Conservation (phyloP, 148 eudicot species). For the Bassia scoparia region DNA sequence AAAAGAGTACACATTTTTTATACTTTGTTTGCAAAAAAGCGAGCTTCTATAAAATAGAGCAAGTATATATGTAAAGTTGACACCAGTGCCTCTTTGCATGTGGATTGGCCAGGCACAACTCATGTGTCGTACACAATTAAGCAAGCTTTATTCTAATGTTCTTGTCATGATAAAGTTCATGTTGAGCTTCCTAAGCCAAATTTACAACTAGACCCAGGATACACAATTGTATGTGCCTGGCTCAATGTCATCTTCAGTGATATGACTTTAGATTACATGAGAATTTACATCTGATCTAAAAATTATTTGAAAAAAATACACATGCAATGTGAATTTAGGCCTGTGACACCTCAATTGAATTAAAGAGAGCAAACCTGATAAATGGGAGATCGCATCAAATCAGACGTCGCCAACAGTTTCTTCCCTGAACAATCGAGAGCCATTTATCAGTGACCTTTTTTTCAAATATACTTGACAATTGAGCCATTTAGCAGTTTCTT, state of each 20-base stretch:
- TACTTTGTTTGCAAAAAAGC: background rate
- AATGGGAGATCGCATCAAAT: slow-evolving; percentile 79
- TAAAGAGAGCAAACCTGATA: slow-evolving; percentile 52
- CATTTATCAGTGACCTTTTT: too few relatives aligned
- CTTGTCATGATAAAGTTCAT: background rate
- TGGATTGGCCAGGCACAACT: background rate
- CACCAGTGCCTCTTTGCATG: background rate
- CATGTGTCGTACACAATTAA: background rate
- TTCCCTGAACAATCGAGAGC: slow-evolving; percentile 79
- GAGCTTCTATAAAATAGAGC: background rate
- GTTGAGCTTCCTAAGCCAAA: background rate
- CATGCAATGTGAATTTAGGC: background rate
- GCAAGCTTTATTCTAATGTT: background rate
- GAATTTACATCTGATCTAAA: background rate
- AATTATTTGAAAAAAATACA: background rate
- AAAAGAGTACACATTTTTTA: slow-evolving; percentile 6
- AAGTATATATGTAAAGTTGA: background rate
- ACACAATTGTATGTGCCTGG: background rate
- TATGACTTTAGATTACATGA: background rate
- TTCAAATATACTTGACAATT: too few relatives aligned
- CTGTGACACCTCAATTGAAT: background rate
- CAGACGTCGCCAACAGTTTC: slow-evolving; percentile 80
- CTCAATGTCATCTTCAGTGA: background rate
- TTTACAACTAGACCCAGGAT: background rate
- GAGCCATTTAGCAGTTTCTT: too few relatives aligned